These are phyloP conservation scores for Rhododendron griersonianum DNA, from an alignment of 148 eudicot species.

Conservation along the genomic window DNA sequence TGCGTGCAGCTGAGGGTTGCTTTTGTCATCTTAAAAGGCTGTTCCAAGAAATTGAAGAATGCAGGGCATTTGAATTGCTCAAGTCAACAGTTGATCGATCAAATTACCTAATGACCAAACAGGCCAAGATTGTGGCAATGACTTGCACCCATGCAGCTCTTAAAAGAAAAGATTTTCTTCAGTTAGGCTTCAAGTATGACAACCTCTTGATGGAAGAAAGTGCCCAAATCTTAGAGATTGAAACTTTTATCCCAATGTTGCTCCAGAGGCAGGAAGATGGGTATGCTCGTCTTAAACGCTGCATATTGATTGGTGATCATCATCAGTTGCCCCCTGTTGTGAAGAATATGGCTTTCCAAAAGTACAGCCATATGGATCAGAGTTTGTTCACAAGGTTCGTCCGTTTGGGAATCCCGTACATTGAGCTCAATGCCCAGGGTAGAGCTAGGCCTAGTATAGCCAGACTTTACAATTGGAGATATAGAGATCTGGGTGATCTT, in stretches of 20 bases:
- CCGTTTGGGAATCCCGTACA: slow-evolving; percentile 90
- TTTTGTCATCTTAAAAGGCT: slow-evolving; percentile 83
- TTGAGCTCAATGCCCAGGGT: slow-evolving; percentile 99
- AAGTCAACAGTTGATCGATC: slow-evolving; percentile 94
- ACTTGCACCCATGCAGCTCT: slow-evolving; percentile 99
- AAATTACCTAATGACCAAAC: slow-evolving; percentile 93
- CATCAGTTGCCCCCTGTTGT: slow-evolving; percentile 99
- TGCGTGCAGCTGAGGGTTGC: slow-evolving; percentile 94
- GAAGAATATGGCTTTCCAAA: slow-evolving; percentile 99
- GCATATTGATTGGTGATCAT: slow-evolving; percentile 98
- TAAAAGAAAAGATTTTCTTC: slow-evolving; percentile 91
- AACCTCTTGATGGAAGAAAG: slow-evolving; percentile 98
- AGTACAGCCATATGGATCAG: slow-evolving; percentile 99
- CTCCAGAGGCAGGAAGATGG: slow-evolving; percentile 99
- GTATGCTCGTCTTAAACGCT: slow-evolving; percentile 90
- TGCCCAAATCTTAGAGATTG: slow-evolving; percentile 96
- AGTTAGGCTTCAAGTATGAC: slow-evolving; percentile 92
- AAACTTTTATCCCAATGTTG: slow-evolving; percentile 98
- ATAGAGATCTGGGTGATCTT: slow-evolving; percentile 93
- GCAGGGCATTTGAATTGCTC: slow-evolving; percentile 95
- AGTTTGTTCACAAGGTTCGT: slow-evolving; percentile 96
- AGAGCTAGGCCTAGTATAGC: slow-evolving; percentile 98
- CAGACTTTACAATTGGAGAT: slow-evolving; percentile 91
- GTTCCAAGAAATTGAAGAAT: slow-evolving; percentile 98
- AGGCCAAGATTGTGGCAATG: slow-evolving; percentile 99